Percentiles rank a stretch among this genome's conserved stretches.
These are phyloP conservation scores for Phlyctochytrium bullatum DNA, from an alignment of 192 early-diverging fungal genomes.

Conservation along the genomic window DNA sequence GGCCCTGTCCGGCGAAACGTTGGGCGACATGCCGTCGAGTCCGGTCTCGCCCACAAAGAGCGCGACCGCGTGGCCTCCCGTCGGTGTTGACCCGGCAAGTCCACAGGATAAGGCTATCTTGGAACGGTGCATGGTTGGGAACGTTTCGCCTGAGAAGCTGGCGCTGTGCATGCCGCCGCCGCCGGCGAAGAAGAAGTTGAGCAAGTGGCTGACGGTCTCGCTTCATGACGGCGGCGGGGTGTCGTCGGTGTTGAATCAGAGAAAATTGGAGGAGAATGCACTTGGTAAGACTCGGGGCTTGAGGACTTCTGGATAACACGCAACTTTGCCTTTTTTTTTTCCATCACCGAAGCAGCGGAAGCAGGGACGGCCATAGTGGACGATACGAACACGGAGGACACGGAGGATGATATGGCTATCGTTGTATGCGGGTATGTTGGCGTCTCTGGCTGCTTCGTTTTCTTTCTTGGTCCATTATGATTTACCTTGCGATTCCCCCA, in stretches of 20 bases:
- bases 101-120: no score
- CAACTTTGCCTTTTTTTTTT: neutral
- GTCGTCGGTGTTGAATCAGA: neutral
- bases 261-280: neutral
- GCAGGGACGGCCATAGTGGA: neutral
- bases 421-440: conserved; percentile 21
- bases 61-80: no score
- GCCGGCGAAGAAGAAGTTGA: no score
- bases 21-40: no score
- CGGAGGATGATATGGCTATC: conserved; percentile 11
- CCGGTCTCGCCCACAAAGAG: no score
- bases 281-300: neutral
- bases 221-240: neutral
- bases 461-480: neutral
- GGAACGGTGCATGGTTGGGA: no score
- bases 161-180: no score
- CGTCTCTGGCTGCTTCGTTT: neutral
- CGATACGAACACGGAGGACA: neutral
- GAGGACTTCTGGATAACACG: neutral
- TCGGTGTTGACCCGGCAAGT: no score
- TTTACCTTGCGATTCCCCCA: neutral
- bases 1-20: no score
- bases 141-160: no score
- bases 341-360: neutral
- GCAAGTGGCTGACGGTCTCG: no score